These are phyloP conservation scores for Blumeria graminis DNA, from an alignment of 2,329 filamentous ascomycete genomes.

Conservation along the genomic window DNA sequence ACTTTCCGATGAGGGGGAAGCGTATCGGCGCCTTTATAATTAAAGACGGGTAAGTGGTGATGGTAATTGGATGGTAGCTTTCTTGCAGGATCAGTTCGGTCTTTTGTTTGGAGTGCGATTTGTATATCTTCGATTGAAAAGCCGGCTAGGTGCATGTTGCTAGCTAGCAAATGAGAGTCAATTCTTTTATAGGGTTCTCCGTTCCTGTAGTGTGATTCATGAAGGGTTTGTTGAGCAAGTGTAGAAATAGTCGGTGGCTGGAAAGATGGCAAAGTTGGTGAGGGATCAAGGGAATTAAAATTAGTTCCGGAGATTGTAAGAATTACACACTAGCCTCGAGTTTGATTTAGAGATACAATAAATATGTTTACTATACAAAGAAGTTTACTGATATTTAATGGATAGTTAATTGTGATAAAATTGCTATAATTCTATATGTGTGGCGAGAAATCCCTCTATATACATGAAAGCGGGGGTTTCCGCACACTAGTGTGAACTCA, in stretches of 20 bases:
- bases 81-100: neutral
- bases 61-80: neutral
- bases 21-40: neutral
- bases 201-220: too few species aligned
- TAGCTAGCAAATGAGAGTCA: neutral
- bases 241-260: neutral
- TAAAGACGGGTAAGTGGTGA: neutral
- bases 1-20: neutral
- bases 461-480: too few species aligned
- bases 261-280: neutral
- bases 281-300: too few species aligned
- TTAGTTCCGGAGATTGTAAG: too few species aligned
- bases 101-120: neutral
- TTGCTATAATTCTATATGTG: too few species aligned
- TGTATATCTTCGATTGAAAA: conserved; percentile 1
- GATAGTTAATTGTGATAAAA: too few species aligned
- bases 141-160: neutral
- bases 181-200: neutral
- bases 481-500: too few species aligned
- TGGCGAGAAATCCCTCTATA: too few species aligned
- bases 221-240: neutral
- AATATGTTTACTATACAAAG: too few species aligned
- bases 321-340: too few species aligned
- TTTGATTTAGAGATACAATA: too few species aligned
- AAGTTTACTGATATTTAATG: too few species aligned